Percentiles rank a stretch among this genome's conserved stretches.
Conservation (phyloP, 208 protist genomes). For the Leishmania tropica region DNA sequence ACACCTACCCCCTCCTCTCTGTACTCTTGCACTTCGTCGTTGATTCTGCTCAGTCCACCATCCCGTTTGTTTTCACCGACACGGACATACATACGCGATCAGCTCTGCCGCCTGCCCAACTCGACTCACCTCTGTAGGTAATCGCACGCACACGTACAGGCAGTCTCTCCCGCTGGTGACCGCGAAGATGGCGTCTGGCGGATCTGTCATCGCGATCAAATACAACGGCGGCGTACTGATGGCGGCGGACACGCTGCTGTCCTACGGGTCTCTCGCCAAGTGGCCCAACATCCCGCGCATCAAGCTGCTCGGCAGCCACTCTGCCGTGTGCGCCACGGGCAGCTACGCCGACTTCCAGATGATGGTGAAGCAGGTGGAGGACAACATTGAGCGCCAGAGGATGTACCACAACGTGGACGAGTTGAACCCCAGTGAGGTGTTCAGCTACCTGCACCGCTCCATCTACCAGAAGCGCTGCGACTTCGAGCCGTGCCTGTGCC, state of each 20-base stretch:
- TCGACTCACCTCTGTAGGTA: background rate
- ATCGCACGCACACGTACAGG: background rate
- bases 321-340: too few relatives aligned
- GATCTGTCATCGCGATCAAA: constrained; percentile 96
- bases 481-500: too few relatives aligned
- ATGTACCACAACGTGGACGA: too few relatives aligned
- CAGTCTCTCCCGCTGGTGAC: background rate
- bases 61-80: background rate
- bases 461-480: too few relatives aligned
- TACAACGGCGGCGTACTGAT: constrained; percentile 97
- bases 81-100: background rate
- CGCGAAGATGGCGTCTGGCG: constrained; percentile 93
- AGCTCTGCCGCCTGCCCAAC: background rate
- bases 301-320: constrained; percentile 77
- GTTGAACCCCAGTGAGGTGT: too few relatives aligned
- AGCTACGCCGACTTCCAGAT: too few relatives aligned
- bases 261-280: constrained; percentile 97
- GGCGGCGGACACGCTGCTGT: constrained; percentile 96
- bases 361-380: too few relatives aligned
- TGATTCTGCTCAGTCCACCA: background rate
- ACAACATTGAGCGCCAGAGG: too few relatives aligned
- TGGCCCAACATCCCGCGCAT: constrained; percentile 94
- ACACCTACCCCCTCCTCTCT: background rate
- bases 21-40: background rate
- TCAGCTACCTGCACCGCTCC: too few relatives aligned